A percentile compares a stretch with the other conserved stretches of the same genome.
Conservation (phyloP, 192 early-diverging fungal genomes). For the Glomus cerebriforme region DNA sequence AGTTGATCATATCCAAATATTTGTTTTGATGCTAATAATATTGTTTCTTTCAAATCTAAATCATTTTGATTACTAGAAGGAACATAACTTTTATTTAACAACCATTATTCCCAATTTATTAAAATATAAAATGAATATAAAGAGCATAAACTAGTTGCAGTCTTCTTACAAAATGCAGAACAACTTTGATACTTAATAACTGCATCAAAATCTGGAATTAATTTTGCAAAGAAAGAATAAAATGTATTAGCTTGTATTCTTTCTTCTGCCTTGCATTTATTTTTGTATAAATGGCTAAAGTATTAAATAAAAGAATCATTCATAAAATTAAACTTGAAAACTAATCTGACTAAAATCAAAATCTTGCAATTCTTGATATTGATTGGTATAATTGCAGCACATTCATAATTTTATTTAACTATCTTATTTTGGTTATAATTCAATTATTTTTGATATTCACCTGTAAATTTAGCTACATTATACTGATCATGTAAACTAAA, state of each 20-base stretch:
- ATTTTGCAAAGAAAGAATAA: background rate
- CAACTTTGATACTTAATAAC: background rate
- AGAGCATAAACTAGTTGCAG: background rate
- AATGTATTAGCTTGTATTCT: background rate
- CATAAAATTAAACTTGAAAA: background rate
- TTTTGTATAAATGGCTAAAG: background rate
- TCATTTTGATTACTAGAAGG: too few relatives aligned
- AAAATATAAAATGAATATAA: too few relatives aligned
- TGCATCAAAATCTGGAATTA: background rate
- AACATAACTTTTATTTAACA: background rate
- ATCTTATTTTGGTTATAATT: too few relatives aligned
- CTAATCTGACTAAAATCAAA: slow-evolving; percentile 7
- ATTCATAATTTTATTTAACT: too few relatives aligned
- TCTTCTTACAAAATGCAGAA: background rate
- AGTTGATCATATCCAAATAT: background rate
- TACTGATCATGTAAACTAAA: too few relatives aligned
- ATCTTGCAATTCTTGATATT: background rate
- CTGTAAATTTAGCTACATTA: too few relatives aligned
- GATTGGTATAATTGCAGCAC: background rate
- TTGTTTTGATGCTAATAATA: background rate
- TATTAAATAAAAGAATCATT: background rate
- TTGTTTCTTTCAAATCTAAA: background rate
- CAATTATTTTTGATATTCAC: too few relatives aligned
- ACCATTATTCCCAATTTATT: background rate
- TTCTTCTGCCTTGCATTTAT: background rate